Base-by-base conservation (phyloP, 2,329 filamentous ascomycete genomes). In the Tolypocladium ophioglossoides region DNA sequence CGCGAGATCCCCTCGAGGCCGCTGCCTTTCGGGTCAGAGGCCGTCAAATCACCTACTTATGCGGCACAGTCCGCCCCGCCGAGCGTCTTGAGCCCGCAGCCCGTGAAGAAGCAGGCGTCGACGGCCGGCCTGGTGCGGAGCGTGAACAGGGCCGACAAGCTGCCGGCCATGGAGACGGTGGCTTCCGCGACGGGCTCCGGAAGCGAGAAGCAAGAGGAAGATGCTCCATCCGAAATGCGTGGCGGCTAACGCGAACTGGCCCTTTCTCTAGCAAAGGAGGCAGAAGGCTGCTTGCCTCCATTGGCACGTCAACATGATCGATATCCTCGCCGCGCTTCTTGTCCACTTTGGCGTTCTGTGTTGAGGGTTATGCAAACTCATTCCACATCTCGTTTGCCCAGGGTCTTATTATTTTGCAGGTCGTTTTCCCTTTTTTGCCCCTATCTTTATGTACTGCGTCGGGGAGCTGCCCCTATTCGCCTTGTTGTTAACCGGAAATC, bases 11-110 rank as follows among this genome's bases (percentile, higher is more conserved):
- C 80, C 47, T 68, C 70, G 52, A 72, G 79, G 53, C 64, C 74
- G 53, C 62, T 81, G 40, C 79, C 79, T 32, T 80, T 75, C 63
- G 78, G 79, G 52, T 81, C 79, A 4, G 78, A 80, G 59, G 70
- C 62, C 57, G 51, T 57, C 52, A 63, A 54, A 53, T 61, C 62
- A 52, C 61, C 63, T 56, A 61, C 63, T 55, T 61, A 66, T 57
- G 55, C 65, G 57, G 56, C 59, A 50, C 63, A 64, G 56, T 58
- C 62, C 48, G 55, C 57, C 38, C 52, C 59, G 2, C 47, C 52
- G 11, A 46, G 20, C 47, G 50, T 58, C 38, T 32, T 56, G 30
- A 55, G 51, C 50, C 56, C 52, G 27, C 47, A 49, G 37, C 58
- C 57, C 40, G 35, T 56, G 9, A 50, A 38, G 39, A 50, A 52